phyloP scores from a whole-genome alignment of 2,329 filamentous ascomycete species.

The Aspergillus calidoustus region DNA sequence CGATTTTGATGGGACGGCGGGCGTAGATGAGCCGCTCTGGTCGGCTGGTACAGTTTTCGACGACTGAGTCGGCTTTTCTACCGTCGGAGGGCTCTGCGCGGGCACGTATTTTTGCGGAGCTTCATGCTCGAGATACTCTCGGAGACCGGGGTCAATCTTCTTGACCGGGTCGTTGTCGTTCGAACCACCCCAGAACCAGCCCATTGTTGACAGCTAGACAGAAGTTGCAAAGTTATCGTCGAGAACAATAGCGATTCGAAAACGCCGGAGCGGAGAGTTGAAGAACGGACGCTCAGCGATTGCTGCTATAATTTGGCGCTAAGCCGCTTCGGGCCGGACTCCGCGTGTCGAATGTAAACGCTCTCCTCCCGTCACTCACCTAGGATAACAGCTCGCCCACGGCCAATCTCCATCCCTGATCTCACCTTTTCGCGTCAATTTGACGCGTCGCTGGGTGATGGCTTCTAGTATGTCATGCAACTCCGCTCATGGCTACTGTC shows the following conservation, averaged over 20 bases:
- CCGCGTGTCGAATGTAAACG: constrained; percentile 14
- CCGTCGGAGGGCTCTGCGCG: constrained; percentile 27
- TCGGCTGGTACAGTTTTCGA: constrained; percentile 26
- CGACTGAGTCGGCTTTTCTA: constrained; percentile 30
- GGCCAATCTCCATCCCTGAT: not conserved
- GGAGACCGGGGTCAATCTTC: constrained; percentile 80
- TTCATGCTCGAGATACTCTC: constrained; percentile 83
- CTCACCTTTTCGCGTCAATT: constrained; percentile 25
- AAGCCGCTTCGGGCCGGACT: constrained; percentile 27
- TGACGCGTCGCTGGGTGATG: constrained; percentile 42
- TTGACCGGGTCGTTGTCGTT: constrained; percentile 66
- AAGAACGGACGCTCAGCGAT: constrained; percentile 10
- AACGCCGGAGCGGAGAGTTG: not conserved
- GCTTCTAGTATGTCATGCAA: constrained; percentile 40
- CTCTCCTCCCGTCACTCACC: constrained; percentile 15
- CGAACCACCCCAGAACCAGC: constrained; percentile 65
- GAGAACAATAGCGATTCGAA: not conserved
- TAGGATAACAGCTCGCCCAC: constrained; percentile 11
- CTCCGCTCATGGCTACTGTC: not conserved
- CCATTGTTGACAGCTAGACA: constrained; percentile 46
- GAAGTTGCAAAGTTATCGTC: constrained; percentile 32
- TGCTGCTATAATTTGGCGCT: constrained; percentile 21
- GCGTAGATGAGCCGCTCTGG: constrained; percentile 34
- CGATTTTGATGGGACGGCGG: constrained; percentile 54
- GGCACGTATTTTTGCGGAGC: constrained; percentile 71